phyloP scores from a whole-genome alignment of 2,329 filamentous ascomycete species.

The Neobulgaria alba region DNA sequence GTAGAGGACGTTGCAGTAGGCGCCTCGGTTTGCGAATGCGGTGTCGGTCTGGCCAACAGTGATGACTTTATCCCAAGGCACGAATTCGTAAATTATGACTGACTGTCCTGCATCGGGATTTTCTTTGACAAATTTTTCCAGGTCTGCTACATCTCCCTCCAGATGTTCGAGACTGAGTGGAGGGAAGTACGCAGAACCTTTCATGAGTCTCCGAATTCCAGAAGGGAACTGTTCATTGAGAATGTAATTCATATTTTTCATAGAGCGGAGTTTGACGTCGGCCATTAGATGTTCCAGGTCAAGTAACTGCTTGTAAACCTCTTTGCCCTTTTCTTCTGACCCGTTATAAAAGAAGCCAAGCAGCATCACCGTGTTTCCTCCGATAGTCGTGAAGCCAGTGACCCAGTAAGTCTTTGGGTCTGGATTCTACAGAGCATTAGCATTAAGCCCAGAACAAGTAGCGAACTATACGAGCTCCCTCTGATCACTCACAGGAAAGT shows the following conservation, averaged over 20 bases:
- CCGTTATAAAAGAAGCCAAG: conserved; percentile 30
- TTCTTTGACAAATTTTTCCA: conserved; percentile 22
- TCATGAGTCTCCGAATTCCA: conserved; percentile 32
- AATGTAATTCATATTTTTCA: conserved; percentile 27
- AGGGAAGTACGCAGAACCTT: conserved; percentile 29
- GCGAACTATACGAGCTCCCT: too few relatives aligned
- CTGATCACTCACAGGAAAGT: too few relatives aligned
- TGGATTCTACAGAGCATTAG: too few relatives aligned
- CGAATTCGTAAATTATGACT: conserved; percentile 18
- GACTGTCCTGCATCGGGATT: conserved; percentile 15
- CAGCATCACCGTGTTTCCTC: neutral
- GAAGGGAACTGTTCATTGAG: conserved; percentile 25
- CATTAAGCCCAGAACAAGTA: too few relatives aligned
- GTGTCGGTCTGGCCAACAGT: conserved; percentile 17
- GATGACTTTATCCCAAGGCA: conserved; percentile 14
- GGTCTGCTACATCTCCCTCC: conserved; percentile 22
- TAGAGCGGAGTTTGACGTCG: conserved; percentile 24
- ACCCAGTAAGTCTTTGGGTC: conserved; percentile 3
- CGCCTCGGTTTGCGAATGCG: conserved; percentile 23
- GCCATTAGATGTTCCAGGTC: conserved; percentile 25
- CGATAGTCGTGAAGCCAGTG: conserved; percentile 1
- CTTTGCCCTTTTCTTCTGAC: conserved; percentile 22
- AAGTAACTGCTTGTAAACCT: conserved; percentile 25
- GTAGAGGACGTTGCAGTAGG: conserved; percentile 21
- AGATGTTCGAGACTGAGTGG: conserved; percentile 26